These are phyloP conservation scores for Drosera spatulata DNA, from an alignment of 179 eudicot genomes.

Conservation along the genomic window DNA sequence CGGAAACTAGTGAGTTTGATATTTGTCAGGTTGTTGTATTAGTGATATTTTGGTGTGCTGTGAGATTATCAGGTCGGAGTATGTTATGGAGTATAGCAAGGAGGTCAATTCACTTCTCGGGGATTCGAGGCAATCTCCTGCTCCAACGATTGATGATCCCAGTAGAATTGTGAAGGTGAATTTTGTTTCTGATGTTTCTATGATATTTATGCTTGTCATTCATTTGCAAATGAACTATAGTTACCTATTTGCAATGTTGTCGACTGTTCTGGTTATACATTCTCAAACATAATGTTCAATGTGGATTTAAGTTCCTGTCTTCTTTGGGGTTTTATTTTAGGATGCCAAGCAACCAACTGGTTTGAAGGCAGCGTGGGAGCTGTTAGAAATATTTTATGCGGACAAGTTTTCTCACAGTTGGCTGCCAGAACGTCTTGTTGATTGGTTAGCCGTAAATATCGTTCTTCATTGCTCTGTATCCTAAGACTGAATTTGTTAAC, in stretches of 20 bases:
- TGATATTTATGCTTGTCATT: background rate
- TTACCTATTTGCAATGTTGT: background rate
- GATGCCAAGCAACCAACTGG: slow-evolving; percentile 54
- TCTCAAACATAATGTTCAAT: background rate
- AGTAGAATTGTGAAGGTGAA: slow-evolving; percentile 54
- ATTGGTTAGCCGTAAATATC: slow-evolving; percentile 86
- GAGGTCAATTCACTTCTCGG: slow-evolving; percentile 78
- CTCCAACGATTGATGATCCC: slow-evolving; percentile 56
- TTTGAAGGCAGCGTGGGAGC: slow-evolving; percentile 96
- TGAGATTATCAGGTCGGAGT: slow-evolving; percentile 51
- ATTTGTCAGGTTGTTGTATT: background rate
- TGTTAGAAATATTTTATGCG: slow-evolving; percentile 78
- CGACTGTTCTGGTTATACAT: background rate
- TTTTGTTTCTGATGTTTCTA: slow-evolving; percentile 2
- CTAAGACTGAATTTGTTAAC: too few species aligned
- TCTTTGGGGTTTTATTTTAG: slow-evolving; percentile 17
- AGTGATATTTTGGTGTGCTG: slow-evolving; percentile 10
- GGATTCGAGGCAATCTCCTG: slow-evolving; percentile 27
- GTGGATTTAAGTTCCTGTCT: background rate
- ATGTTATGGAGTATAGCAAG: slow-evolving; percentile 73
- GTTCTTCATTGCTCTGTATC: slow-evolving; percentile 11
- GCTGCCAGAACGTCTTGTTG: slow-evolving; percentile 82
- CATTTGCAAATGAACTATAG: background rate
- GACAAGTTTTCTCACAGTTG: slow-evolving; percentile 78
- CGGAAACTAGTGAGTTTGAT: too few species aligned